Base-by-base conservation (phyloP, 2,329 filamentous ascomycete genomes). In the Zymoseptoria passerinii region DNA sequence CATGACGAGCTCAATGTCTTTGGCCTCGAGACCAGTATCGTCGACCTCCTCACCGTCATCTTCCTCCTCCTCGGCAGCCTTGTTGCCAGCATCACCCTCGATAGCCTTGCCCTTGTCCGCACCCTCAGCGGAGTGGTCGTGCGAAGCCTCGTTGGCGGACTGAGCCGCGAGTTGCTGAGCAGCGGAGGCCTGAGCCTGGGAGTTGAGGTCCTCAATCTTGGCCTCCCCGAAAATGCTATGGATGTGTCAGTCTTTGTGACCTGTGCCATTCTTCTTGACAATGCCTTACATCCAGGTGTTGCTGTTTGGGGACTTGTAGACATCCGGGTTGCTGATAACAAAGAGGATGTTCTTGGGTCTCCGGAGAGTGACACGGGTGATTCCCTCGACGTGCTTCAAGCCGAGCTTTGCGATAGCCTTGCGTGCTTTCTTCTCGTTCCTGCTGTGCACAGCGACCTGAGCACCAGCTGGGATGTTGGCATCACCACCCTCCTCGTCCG, bases 371-470 rank as follows among this genome's bases (percentile, higher is more conserved):
- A 99, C 95, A 75, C 94, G 88, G 73, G 94, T 99, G 79, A 99
- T 99, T 75, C 94, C 95, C 73, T 89, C 88, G 69, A 99, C 88
- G 74, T 92, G 91, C 83, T 90, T 94, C 75, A 99, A 82, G 76
- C 95, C 92, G 74, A 97, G 86, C 87, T 99, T 99, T 78, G 91
- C 89, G 76, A 99, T 95, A 73, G 92, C 91, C 86, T 99, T 99
- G 81, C 94, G 88, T 72, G 94, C 95, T 87, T 99, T 99, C 89
- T 99, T 99, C 88, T 99, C 94, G 82, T 97, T 97, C 78, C 94
- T 91, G 75, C 90, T 96, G 85, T 97, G 92, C 74, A 99, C 87
- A 71, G 94, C 85, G 73, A 92, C 88, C 66, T 88, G 85, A 73
- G 91, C 89, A 74, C 92, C 94, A 68, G 89, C 87, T 75, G 92